phyloP scores from a whole-genome alignment of 352 stramenopile species.

The Phytopythium delawarense region DNA sequence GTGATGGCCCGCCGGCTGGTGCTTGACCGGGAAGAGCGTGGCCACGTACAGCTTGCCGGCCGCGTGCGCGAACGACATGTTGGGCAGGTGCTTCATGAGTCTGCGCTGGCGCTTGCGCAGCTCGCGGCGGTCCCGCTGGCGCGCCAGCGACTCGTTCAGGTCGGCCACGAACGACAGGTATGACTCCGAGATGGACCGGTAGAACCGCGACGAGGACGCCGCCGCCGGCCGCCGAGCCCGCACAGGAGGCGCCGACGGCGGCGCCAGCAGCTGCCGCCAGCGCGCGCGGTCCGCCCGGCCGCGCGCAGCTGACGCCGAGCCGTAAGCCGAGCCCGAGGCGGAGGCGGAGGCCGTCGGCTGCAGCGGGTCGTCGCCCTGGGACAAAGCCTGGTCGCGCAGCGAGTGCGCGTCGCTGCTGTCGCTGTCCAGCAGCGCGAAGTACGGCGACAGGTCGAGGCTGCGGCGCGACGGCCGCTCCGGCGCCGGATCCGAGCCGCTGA shows the following conservation, averaged over 20 bases:
- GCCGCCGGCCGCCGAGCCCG: not conserved
- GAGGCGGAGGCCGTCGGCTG: not conserved
- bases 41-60: conserved; percentile 62
- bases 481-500: not conserved
- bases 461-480: not conserved
- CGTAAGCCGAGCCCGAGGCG: not conserved
- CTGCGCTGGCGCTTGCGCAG: conserved; percentile 40
- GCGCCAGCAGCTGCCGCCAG: not conserved
- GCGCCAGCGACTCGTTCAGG: conserved; percentile 34
- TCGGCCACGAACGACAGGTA: conserved; percentile 38
- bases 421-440: not conserved
- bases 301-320: not conserved
- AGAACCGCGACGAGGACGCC: conserved; percentile 32
- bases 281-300: not conserved
- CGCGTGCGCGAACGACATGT: conserved; percentile 67
- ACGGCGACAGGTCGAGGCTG: conserved; percentile 5
- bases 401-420: not conserved
- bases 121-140: conserved; percentile 44
- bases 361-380: conserved; percentile 14
- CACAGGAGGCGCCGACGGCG: conserved; percentile 3
- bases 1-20: conserved; percentile 9
- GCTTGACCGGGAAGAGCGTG: conserved; percentile 34
- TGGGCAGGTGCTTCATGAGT: conserved; percentile 65
- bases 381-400: conserved; percentile 2
- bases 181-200: conserved; percentile 37